A percentile compares a stretch with the other conserved stretches of the same genome.
phyloP scores from a whole-genome alignment of 2,329 filamentous ascomycete genomes.

The Didymella pomorum region DNA sequence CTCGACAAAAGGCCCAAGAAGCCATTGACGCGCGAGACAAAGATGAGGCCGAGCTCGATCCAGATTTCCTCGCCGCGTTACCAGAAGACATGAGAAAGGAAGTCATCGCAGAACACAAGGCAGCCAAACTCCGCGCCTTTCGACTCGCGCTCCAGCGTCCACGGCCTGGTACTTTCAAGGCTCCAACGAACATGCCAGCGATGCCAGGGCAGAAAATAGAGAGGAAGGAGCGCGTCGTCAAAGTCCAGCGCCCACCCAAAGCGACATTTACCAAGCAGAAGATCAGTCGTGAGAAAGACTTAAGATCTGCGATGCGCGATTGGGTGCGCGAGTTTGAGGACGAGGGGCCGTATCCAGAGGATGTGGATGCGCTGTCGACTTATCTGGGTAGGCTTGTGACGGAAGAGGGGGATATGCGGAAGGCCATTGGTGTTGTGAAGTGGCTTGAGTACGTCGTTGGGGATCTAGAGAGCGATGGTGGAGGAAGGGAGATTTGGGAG shows the following conservation, averaged over 20 bases:
- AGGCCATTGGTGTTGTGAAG: constrained; percentile 72
- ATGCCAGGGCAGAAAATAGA: too few species aligned
- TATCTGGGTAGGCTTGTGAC: constrained; percentile 77
- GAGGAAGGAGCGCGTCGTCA: constrained; percentile 23
- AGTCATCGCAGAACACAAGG: constrained; percentile 75
- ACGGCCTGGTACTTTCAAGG: not conserved
- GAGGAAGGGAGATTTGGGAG: constrained; percentile 43
- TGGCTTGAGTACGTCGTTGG: constrained; percentile 64
- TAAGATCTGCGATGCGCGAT: constrained; percentile 75
- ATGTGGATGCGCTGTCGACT: constrained; percentile 75
- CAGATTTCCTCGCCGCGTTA: constrained; percentile 80
- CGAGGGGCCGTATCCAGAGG: constrained; percentile 80
- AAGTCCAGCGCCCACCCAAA: constrained; percentile 60
- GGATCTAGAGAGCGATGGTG: constrained; percentile 25
- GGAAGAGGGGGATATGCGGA: constrained; percentile 80
- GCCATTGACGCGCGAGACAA: constrained; percentile 29
- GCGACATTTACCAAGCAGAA: constrained; percentile 70
- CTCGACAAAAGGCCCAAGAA: constrained; percentile 23
- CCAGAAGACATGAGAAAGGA: constrained; percentile 74
- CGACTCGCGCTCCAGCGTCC: constrained; percentile 39
- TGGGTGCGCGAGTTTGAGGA: constrained; percentile 78
- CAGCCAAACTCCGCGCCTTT: constrained; percentile 37
- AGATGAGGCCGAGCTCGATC: constrained; percentile 39
- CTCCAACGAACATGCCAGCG: too few species aligned
- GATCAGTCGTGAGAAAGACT: constrained; percentile 65